Conservation (phyloP, 225 moss, liverwort and hornwort genomes). For the Sphagnum contortum region DNA sequence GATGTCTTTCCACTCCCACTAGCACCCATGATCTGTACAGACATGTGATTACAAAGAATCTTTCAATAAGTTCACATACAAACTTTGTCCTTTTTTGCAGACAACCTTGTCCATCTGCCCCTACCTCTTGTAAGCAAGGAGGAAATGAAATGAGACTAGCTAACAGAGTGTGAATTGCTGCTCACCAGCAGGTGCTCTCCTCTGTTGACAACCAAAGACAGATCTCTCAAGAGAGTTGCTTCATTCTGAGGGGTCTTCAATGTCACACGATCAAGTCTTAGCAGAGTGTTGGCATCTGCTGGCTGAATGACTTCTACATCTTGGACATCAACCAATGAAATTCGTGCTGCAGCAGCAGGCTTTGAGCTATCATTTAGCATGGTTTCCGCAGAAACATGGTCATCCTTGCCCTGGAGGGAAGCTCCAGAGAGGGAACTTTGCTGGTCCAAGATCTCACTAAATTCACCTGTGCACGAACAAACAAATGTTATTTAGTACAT, state of each 20-base stretch:
- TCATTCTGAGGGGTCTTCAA: slow-evolving; percentile 77
- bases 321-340: slow-evolving; percentile 36
- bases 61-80: background rate
- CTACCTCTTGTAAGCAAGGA: too few species aligned
- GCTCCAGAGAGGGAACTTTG: slow-evolving; percentile 51
- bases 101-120: too few species aligned
- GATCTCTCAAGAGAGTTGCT: slow-evolving; percentile 54
- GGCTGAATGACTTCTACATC: slow-evolving; percentile 12
- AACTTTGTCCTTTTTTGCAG: too few species aligned
- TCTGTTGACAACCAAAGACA: slow-evolving; percentile 54
- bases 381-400: slow-evolving; percentile 14
- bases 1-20: slow-evolving; percentile 99
- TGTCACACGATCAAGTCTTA: slow-evolving; percentile 60
- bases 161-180: background rate
- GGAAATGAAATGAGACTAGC: too few species aligned
- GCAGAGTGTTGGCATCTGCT: slow-evolving; percentile 30
- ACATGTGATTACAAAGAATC: background rate
- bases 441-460: slow-evolving; percentile 68
- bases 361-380: slow-evolving; percentile 12
- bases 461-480: slow-evolving; percentile 57
- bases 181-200: slow-evolving; percentile 81
- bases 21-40: slow-evolving; percentile 82
- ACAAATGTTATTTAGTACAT: background rate
- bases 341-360: slow-evolving; percentile 23
- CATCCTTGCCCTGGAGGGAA: slow-evolving; percentile 17